phyloP scores from a whole-genome alignment of 169 alveolate genomes.

The Plasmodium yoelii region DNA sequence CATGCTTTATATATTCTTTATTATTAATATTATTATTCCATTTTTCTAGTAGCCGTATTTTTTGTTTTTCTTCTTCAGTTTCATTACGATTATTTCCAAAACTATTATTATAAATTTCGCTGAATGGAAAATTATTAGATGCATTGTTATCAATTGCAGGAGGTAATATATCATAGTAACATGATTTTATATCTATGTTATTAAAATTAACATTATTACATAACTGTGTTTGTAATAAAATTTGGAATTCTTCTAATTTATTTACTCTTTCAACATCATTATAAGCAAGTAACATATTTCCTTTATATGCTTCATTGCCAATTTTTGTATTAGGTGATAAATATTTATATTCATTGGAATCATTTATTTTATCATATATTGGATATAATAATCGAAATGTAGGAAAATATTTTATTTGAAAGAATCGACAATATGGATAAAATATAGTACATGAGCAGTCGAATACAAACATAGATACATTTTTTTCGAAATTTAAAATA shows the following conservation, averaged over 20 bases:
- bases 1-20: slow-evolving; percentile 42
- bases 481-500: slow-evolving; percentile 25
- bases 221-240: slow-evolving; percentile 32
- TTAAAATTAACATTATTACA: slow-evolving; percentile 57
- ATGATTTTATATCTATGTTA: slow-evolving; percentile 34
- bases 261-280: slow-evolving; percentile 33
- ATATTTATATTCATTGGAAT: slow-evolving; percentile 18
- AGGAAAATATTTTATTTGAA: slow-evolving; percentile 36
- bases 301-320: neutral
- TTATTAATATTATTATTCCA: slow-evolving; percentile 12
- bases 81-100: neutral
- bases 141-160: neutral
- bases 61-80: neutral
- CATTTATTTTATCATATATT: slow-evolving; percentile 39
- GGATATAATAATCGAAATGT: slow-evolving; percentile 52
- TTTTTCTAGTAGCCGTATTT: neutral
- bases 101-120: neutral
- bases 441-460: slow-evolving; percentile 56
- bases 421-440: slow-evolving; percentile 37
- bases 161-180: neutral
- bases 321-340: slow-evolving; percentile 2
- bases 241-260: slow-evolving; percentile 15
- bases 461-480: slow-evolving; percentile 38
- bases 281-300: slow-evolving; percentile 36
- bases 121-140: neutral